Percentiles rank a stretch among this genome's conserved stretches.
phyloP scores from a whole-genome alignment of 192 early-diverging fungal species.

The Entrophospora sp. region DNA sequence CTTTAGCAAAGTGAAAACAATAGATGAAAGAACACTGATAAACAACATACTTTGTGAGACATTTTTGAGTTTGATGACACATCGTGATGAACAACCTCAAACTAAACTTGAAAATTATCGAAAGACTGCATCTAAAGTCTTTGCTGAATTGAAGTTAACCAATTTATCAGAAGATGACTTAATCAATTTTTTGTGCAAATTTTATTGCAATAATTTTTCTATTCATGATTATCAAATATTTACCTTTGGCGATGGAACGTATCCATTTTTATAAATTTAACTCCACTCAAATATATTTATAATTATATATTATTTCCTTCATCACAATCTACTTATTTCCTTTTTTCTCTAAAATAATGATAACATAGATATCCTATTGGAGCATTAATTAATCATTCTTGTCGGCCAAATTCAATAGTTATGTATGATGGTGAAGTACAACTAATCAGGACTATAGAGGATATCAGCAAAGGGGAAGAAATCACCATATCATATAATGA shows the following conservation, averaged over 20 bases:
- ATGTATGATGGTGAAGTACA: constrained; percentile 44
- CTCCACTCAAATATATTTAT: too few relatives aligned
- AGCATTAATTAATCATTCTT: constrained; percentile 59
- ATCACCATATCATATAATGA: constrained; percentile 56
- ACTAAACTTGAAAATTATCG: neutral
- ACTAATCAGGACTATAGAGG: constrained; percentile 40
- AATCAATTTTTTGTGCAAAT: constrained; percentile 43
- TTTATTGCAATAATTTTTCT: constrained; percentile 58
- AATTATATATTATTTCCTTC: neutral
- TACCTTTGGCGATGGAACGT: constrained; percentile 52
- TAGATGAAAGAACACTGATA: neutral
- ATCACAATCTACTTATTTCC: neutral
- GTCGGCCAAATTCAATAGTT: constrained; percentile 50
- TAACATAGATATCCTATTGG: constrained; percentile 47
- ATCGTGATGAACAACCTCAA: neutral
- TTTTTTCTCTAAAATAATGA: too few relatives aligned
- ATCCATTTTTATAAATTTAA: neutral
- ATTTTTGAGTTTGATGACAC: neutral
- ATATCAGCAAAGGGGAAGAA: constrained; percentile 43
- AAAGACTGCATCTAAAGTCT: neutral
- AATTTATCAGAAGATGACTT: constrained; percentile 20
- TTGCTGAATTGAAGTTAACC: neutral
- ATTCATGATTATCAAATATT: constrained; percentile 54
- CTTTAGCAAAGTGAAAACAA: neutral
- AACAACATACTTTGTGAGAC: neutral